Conservation (phyloP, 176 grass and related monocot genomes). For the Panicum miliaceum region DNA sequence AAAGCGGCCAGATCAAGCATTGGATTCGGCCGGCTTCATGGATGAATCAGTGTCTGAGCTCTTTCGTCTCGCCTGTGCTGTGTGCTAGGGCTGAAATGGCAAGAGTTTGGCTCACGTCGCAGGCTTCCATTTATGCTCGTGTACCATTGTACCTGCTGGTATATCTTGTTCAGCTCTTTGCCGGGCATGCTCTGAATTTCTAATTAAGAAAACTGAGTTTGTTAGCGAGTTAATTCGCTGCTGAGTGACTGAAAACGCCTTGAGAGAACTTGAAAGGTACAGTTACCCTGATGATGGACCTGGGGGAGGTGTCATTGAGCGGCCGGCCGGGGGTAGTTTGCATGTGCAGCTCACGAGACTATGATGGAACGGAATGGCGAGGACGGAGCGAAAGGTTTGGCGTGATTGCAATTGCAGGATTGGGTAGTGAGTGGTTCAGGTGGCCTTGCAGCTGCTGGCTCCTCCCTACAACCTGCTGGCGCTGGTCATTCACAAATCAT, state of each 20-base stretch:
- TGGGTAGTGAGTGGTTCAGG: conserved; percentile 34
- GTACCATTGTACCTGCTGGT: not conserved
- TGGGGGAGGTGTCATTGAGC: not conserved
- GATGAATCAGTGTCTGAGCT: not conserved
- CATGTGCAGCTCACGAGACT: conserved; percentile 42
- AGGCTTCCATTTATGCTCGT: conserved; percentile 21
- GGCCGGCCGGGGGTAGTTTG: not conserved
- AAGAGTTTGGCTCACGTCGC: not conserved
- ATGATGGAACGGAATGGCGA: not conserved
- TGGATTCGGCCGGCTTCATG: conserved; percentile 14
- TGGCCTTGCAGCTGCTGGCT: conserved; percentile 9
- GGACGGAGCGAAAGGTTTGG: not conserved
- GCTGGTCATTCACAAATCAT: conserved; percentile 32
- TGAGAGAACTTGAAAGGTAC: not conserved
- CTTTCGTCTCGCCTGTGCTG: not conserved
- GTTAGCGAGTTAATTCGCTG: not conserved
- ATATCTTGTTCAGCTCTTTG: not conserved
- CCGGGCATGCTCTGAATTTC: not conserved
- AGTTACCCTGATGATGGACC: not conserved
- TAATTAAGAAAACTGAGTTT: not conserved
- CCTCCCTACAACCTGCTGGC: not conserved
- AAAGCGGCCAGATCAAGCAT: conserved; percentile 14
- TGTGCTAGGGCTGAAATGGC: not conserved
- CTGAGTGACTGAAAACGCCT: not conserved
- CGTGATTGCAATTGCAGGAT: conserved; percentile 42